Conservation (phyloP, 352 stramenopile species). For the Phytopythium oedochilum region DNA sequence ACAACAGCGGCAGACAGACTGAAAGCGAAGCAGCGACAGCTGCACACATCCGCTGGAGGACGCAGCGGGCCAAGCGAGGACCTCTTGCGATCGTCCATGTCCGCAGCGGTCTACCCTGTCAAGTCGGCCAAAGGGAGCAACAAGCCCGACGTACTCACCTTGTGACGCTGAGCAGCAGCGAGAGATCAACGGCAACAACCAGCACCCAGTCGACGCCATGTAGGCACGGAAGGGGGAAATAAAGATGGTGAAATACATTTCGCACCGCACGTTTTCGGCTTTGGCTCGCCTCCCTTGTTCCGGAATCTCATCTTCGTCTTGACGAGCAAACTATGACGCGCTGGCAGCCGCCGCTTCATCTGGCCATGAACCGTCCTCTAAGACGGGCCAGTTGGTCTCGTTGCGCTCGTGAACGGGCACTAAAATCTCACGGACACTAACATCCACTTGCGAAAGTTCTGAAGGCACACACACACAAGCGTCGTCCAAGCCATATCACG, state of each 20-base stretch:
- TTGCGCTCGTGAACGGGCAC: slow-evolving; percentile 68
- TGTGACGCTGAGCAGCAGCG: too few relatives aligned
- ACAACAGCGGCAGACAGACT: background rate
- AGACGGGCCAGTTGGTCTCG: slow-evolving; percentile 70
- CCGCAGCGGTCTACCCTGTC: slow-evolving; percentile 24
- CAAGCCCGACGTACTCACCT: slow-evolving; percentile 49
- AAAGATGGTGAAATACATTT: slow-evolving; percentile 61
- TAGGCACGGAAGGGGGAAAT: slow-evolving; percentile 7
- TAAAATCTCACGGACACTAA: slow-evolving; percentile 70
- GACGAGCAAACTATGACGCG: slow-evolving; percentile 15
- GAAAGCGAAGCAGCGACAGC: slow-evolving; percentile 13
- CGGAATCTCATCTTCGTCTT: background rate
- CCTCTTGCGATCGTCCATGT: slow-evolving; percentile 24
- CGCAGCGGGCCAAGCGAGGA: slow-evolving; percentile 35
- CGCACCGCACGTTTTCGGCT: slow-evolving; percentile 23
- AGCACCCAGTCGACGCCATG: background rate
- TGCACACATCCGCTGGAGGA: slow-evolving; percentile 57
- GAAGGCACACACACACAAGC: background rate
- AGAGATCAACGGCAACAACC: background rate
- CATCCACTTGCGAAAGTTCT: slow-evolving; percentile 78
- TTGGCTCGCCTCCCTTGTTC: slow-evolving; percentile 11
- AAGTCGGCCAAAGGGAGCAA: background rate
- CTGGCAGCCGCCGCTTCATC: slow-evolving; percentile 21
- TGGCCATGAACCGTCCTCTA: slow-evolving; percentile 64
- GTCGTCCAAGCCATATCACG: background rate